Base-by-base conservation (phyloP, 768 basidiomycete species). In the Cystobasidium onofrii region DNA sequence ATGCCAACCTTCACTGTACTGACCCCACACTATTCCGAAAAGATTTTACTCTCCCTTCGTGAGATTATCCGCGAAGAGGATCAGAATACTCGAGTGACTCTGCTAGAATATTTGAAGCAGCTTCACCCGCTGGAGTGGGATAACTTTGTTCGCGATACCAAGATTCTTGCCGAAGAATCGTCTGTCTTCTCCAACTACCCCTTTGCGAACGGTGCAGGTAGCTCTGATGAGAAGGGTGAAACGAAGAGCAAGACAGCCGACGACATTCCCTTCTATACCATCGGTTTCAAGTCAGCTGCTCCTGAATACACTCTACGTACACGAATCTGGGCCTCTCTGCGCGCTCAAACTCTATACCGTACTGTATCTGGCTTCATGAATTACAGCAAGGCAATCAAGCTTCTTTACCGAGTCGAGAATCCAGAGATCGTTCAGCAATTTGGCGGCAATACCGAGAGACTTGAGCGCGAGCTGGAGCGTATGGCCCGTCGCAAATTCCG, bases 291-390 rank as follows among this genome's bases (percentile, higher is more conserved):
- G 85, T 94, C 90, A 76, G 92, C 95, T 23, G 92, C 94, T 1
- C 96, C 95, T 1, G 96, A 99, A 81, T 99, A 94, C 81, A 99
- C 96, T 1, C 86, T 99, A 17, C 92, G 96, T 74, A 99, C 96
- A 9, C 89, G 96, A 80, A 99, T 99, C 79, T 99, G 96, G 96
- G 94, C 96, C 10, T 97, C 95, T 4, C 87, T 99, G 10, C 91
- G 96, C 67, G 96, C 96, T 20, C 96, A 99, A 84, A 99, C 96
- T 1, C 87, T 99, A 23, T 98, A 99, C 81, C 88, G 96, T 76
- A 99, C 96, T 17, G 95, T 99, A 20, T 97, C 96, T 41, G 96
- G 96, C 64, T 97, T 99, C 91, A 98, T 98, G 96, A 99, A 99
- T 83, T 98, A 99, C 81, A 88, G 91, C 77, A 99, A 99, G 84